Base-by-base conservation (phyloP, 139 green algal genomes). In the Pycnococcus provasolii region DNA sequence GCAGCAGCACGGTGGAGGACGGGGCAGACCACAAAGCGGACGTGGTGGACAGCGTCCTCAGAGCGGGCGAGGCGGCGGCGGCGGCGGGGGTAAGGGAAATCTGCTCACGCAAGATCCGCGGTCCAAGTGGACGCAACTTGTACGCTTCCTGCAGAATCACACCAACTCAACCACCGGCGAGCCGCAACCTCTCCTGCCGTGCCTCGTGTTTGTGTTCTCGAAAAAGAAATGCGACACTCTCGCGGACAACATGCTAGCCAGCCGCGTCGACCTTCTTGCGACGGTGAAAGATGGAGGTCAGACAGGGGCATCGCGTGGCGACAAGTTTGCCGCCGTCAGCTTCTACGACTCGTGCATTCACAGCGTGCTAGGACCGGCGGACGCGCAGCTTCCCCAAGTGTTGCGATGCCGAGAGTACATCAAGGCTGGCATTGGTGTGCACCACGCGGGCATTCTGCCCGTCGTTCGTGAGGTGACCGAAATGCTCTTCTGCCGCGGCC, bases 391-490 rank as follows among this genome's bases (percentile, higher is more conserved):
- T 46, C 58, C 58, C 41, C 86, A 97, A 83, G 87, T 98, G 58
- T 53, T 86, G 50, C 77, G 87, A 0, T 71, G 96, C 62, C 73
- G 80, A 9, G 85, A 91, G 54, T 77, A 96, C 80, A 82, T 98
- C 53, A 83, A 86, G 42, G 77, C 89, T 0, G 92, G 92, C 37
- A 70, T 97, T 11, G 92, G 85, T 0, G 86, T 96, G 48, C 92
- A 98, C 81, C 92, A 98, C 68, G 91, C 92, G 41, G 83, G 91
- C 11, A 78, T 98, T 77, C 82, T 98, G 72, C 92, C 92, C 62
- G 96, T 98, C 70, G 81, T 97, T 62, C 97, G 96, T 75, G 92
- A 98, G 74, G 83, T 92, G 37, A 91, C 97, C 63, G 92, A 98
- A 80, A 95, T 98, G 90, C 86, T 98, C 37, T 96, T 97, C 81